Evolutionary conservation across 208 protist genomes (phyloP).

Genomic region (Trypanosoma cruzi): DNA sequence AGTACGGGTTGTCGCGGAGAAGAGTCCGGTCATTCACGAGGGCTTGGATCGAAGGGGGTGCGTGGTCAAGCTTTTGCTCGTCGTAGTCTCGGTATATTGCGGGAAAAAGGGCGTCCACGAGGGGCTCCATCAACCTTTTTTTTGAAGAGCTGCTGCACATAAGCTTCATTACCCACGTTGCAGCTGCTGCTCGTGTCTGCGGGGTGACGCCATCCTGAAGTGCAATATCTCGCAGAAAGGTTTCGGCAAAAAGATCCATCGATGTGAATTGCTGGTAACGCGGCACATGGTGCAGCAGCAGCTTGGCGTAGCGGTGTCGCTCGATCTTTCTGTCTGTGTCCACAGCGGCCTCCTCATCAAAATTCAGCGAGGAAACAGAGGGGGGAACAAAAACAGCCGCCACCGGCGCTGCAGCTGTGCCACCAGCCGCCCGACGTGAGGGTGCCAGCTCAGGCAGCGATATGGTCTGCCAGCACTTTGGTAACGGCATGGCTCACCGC

Average conservation of each 20-base stretch:
- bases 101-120: conserved; percentile 63
- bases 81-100: conserved; percentile 79
- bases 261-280: conserved; percentile 64
- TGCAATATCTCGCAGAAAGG: conserved; percentile 67
- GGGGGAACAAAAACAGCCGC: not conserved
- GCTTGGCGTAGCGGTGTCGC: conserved; percentile 74
- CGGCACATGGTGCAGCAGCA: conserved; percentile 47
- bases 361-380: conserved; percentile 2
- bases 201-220: conserved; percentile 28
- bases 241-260: conserved; percentile 76
- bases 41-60: conserved; percentile 54
- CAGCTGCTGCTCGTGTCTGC: conserved; percentile 50
- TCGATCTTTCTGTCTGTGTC: conserved; percentile 53
- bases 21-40: conserved; percentile 49
- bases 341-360: conserved; percentile 27
- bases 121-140: conserved; percentile 34
- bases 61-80: conserved; percentile 33
- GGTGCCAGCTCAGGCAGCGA: conserved; percentile 12
- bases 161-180: conserved; percentile 76
- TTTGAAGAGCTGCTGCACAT: conserved; percentile 37
- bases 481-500: not conserved
- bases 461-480: conserved; percentile 3
- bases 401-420: not conserved
- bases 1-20: conserved; percentile 74
- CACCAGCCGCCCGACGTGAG: not conserved